These are phyloP conservation scores for Stylonectria norvegica DNA, from an alignment of 2,329 filamentous ascomycete genomes.

Conservation along the genomic window DNA sequence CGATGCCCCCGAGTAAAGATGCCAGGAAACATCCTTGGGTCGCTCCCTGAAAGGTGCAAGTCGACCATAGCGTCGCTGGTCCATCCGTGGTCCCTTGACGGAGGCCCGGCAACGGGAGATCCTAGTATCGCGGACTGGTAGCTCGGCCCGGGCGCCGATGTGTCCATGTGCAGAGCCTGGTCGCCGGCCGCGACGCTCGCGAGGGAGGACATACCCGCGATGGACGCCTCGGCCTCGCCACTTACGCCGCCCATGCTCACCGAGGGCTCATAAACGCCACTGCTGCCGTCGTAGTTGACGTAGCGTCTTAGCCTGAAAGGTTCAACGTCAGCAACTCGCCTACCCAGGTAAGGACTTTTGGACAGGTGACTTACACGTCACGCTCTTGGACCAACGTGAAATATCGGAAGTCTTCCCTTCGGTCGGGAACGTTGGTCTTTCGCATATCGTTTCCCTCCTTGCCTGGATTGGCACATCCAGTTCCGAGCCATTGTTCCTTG, in stretches of 20 bases:
- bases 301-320: slow-evolving; percentile 42
- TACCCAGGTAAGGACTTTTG: neutral
- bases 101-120: slow-evolving; percentile 20
- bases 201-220: slow-evolving; percentile 6
- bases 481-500: slow-evolving; percentile 89
- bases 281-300: slow-evolving; percentile 33
- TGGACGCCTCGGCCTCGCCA: slow-evolving; percentile 13
- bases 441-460: slow-evolving; percentile 85
- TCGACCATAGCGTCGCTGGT: slow-evolving; percentile 39
- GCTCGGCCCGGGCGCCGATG: slow-evolving; percentile 10
- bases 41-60: slow-evolving; percentile 52
- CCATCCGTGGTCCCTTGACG: slow-evolving; percentile 34
- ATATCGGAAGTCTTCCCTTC: slow-evolving; percentile 84
- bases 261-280: slow-evolving; percentile 18
- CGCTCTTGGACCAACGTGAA: slow-evolving; percentile 82
- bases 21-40: slow-evolving; percentile 70
- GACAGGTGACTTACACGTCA: slow-evolving; percentile 62
- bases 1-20: slow-evolving; percentile 54
- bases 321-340: slow-evolving; percentile 4
- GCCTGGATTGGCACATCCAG: slow-evolving; percentile 72
- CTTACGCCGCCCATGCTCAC: slow-evolving; percentile 9
- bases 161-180: slow-evolving; percentile 10
- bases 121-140: slow-evolving; percentile 13
- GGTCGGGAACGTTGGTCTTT: slow-evolving; percentile 94
- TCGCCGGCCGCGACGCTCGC: slow-evolving; percentile 4